Evolutionary conservation across 352 stramenopile genomes (phyloP).

Genomic region (Globisporangium megalacanthum): DNA sequence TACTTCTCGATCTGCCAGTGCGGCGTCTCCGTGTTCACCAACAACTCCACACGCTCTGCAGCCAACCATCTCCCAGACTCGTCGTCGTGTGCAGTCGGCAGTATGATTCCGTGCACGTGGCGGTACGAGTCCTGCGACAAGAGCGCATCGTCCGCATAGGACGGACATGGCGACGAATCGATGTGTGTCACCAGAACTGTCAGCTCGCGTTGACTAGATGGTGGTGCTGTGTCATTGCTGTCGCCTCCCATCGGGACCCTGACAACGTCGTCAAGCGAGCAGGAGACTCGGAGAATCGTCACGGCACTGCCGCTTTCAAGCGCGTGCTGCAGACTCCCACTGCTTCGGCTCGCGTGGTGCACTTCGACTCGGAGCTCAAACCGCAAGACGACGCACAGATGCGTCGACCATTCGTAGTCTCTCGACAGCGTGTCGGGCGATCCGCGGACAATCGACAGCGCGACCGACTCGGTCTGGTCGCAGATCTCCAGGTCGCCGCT

Average conservation of each 20-base stretch:
- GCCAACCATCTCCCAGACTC: conserved; percentile 4
- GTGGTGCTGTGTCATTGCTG: background rate
- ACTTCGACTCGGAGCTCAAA: conserved; percentile 32
- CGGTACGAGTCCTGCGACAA: conserved; percentile 20
- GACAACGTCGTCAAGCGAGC: conserved; percentile 16
- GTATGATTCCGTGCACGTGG: conserved; percentile 28
- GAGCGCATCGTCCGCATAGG: background rate
- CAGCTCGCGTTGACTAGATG: conserved; percentile 6
- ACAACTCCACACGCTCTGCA: conserved; percentile 20
- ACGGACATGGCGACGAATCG: conserved; percentile 9
- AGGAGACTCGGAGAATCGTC: conserved; percentile 20
- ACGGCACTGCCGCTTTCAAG: conserved; percentile 9
- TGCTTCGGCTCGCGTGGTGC: conserved; percentile 1
- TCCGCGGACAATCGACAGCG: conserved; percentile 2
- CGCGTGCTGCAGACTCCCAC: background rate
- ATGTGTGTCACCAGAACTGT: conserved; percentile 28
- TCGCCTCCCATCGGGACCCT: conserved; percentile 16
- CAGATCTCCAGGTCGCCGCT: conserved; percentile 34
- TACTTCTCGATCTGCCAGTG: conserved; percentile 33
- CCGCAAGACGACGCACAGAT: conserved; percentile 23
- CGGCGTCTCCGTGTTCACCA: conserved; percentile 19
- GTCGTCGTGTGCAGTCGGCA: conserved; percentile 7
- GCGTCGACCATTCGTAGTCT: conserved; percentile 4
- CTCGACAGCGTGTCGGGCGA: background rate
- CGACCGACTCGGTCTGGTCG: conserved; percentile 33